Conservation (phyloP, 164 flowering plant species). For the Nelumbo lutea region DNA sequence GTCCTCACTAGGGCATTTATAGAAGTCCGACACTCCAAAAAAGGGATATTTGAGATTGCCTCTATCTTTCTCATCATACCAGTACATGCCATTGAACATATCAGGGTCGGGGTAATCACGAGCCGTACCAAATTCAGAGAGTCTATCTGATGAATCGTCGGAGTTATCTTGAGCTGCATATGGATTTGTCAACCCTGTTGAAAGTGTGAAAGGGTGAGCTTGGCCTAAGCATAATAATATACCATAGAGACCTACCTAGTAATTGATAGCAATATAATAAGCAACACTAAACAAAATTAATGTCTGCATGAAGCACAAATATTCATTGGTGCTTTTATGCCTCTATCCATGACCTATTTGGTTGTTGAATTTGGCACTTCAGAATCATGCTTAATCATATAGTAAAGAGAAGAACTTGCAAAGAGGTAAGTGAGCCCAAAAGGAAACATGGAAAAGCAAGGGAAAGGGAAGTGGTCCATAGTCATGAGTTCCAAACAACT, state of each 20-base stretch:
- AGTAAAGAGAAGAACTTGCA: not conserved
- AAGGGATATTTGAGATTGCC: slow-evolving; percentile 40
- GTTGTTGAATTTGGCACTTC: not conserved
- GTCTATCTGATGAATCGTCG: slow-evolving; percentile 60
- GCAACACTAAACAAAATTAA: no score
- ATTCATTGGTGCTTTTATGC: no score
- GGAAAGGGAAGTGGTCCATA: not conserved
- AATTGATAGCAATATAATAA: no score
- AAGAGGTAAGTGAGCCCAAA: not conserved
- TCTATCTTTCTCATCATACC: slow-evolving; percentile 65
- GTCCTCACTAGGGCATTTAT: slow-evolving; percentile 59
- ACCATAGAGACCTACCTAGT: no score
- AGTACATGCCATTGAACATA: slow-evolving; percentile 49
- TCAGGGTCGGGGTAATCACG: slow-evolving; percentile 74
- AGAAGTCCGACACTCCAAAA: slow-evolving; percentile 39
- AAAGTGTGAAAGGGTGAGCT: not conserved
- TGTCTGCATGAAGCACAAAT: no score
- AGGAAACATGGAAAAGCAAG: not conserved
- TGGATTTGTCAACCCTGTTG: slow-evolving; percentile 76
- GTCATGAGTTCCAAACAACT: not conserved
- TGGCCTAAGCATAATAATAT: not conserved
- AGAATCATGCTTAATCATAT: not conserved
- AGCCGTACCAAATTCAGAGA: slow-evolving; percentile 86
- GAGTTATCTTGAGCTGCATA: slow-evolving; percentile 57
- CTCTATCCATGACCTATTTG: not conserved